Evolutionary conservation across 768 basidiomycete species (phyloP).

Genomic region (Phylloporus scabripes): DNA sequence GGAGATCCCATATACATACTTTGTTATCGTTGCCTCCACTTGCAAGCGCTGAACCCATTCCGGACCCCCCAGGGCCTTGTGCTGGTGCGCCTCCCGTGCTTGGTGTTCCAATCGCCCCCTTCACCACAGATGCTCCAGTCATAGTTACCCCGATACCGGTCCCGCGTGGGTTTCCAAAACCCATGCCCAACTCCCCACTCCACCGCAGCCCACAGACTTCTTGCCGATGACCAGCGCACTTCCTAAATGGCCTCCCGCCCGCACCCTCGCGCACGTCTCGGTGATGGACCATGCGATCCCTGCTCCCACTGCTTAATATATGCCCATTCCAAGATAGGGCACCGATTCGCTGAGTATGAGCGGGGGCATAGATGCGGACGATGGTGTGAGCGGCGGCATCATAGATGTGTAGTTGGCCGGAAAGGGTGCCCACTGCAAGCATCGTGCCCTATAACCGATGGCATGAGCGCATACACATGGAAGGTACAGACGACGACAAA

Average conservation of each 20-base stretch:
- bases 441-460: constrained; percentile 56
- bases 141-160: constrained; percentile 3
- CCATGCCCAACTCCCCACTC: constrained; percentile 43
- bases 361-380: constrained; percentile 76
- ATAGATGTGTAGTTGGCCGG: constrained; percentile 87
- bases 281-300: constrained; percentile 87
- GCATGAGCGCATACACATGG: neutral
- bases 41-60: constrained; percentile 58
- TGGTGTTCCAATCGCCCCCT: constrained; percentile 18
- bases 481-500: constrained; percentile 6
- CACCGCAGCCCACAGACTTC: constrained; percentile 96
- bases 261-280: constrained; percentile 78
- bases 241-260: constrained; percentile 58
- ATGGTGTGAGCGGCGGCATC: constrained; percentile 75
- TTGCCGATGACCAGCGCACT: constrained; percentile 74
- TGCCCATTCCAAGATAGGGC: constrained; percentile 91
- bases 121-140: constrained; percentile 24
- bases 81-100: constrained; percentile 21
- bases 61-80: constrained; percentile 27
- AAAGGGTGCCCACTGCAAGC: constrained; percentile 89
- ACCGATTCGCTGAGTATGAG: constrained; percentile 87
- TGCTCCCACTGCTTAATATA: constrained; percentile 83
- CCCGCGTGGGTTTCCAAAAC: constrained; percentile 22
- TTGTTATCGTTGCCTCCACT: constrained; percentile 99
- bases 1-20: constrained; percentile 93